A percentile compares a stretch with the other conserved stretches of the same genome.
Evolutionary conservation across 768 basidiomycete genomes (phyloP).

Genomic region (Lenzites betulinus): DNA sequence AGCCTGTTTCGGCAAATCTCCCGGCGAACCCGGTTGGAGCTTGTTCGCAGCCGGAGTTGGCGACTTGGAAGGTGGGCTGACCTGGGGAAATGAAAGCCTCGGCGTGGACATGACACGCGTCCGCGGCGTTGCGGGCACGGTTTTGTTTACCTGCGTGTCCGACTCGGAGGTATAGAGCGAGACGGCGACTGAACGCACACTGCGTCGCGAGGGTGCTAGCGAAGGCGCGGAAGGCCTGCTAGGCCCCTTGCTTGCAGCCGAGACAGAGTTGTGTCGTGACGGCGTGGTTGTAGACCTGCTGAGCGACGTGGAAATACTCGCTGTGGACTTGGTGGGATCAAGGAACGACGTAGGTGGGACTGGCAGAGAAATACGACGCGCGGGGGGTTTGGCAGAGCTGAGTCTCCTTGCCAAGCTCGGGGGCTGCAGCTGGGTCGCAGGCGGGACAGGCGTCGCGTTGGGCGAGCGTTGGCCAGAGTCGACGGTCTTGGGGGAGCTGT

Average conservation of each 20-base stretch:
- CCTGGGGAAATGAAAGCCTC: slow-evolving; percentile 15
- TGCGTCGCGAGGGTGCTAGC: slow-evolving; percentile 25
- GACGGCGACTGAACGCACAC: slow-evolving; percentile 25
- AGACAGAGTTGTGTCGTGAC: slow-evolving; percentile 27
- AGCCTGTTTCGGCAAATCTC: slow-evolving; percentile 8
- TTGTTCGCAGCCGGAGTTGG: slow-evolving; percentile 4
- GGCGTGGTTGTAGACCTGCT: slow-evolving; percentile 26
- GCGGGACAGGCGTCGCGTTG: slow-evolving; percentile 54
- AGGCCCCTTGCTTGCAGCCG: neutral
- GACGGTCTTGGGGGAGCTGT: slow-evolving; percentile 17
- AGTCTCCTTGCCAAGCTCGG: slow-evolving; percentile 11
- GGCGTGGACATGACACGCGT: slow-evolving; percentile 28
- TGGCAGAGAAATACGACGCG: slow-evolving; percentile 38
- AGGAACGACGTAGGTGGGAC: slow-evolving; percentile 36
- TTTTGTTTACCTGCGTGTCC: slow-evolving; percentile 23
- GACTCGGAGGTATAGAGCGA: slow-evolving; percentile 26
- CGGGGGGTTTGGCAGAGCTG: slow-evolving; percentile 15
- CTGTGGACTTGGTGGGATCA: slow-evolving; percentile 41
- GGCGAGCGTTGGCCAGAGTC: slow-evolving; percentile 41
- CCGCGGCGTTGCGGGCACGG: slow-evolving; percentile 20
- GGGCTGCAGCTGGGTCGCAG: slow-evolving; percentile 24
- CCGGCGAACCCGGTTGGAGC: slow-evolving; percentile 4
- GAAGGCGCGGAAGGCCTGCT: slow-evolving; percentile 21
- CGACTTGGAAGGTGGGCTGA: slow-evolving; percentile 8
- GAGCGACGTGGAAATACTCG: slow-evolving; percentile 19